These are phyloP conservation scores for Monilinia fructicola DNA, from an alignment of 2,329 filamentous ascomycete species.

Conservation along the genomic window DNA sequence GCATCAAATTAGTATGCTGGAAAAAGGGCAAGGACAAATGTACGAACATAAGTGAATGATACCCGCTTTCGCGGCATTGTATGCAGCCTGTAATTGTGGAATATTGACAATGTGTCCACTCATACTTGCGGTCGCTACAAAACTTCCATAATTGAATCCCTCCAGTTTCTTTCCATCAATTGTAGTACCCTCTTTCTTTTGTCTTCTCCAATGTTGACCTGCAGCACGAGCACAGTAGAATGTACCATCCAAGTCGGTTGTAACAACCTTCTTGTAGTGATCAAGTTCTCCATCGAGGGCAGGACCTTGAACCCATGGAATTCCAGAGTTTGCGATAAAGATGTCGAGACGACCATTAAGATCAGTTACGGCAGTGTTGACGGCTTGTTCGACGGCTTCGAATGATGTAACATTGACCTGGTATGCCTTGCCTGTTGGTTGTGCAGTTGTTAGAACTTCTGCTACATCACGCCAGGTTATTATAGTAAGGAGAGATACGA, in stretches of 20 bases:
- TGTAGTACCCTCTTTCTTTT: slow-evolving; percentile 66
- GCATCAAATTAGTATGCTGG: slow-evolving; percentile 7
- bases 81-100: slow-evolving; percentile 71
- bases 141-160: slow-evolving; percentile 63
- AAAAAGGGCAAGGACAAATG: background rate
- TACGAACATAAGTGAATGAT: slow-evolving; percentile 57
- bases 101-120: slow-evolving; percentile 76
- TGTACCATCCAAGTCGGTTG: slow-evolving; percentile 72
- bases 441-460: slow-evolving; percentile 10
- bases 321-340: slow-evolving; percentile 77
- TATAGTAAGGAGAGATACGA: slow-evolving; percentile 38
- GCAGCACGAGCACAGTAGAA: slow-evolving; percentile 75
- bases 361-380: slow-evolving; percentile 55
- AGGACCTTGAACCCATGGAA: slow-evolving; percentile 68
- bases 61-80: slow-evolving; percentile 71
- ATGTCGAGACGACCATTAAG: slow-evolving; percentile 75
- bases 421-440: slow-evolving; percentile 55
- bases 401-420: slow-evolving; percentile 59
- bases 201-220: slow-evolving; percentile 66
- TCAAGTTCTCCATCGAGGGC: slow-evolving; percentile 65
- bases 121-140: slow-evolving; percentile 78
- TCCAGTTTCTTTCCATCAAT: slow-evolving; percentile 60
- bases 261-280: slow-evolving; percentile 66
- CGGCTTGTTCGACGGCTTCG: slow-evolving; percentile 43
- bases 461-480: no score